Percentiles rank a stretch among this genome's conserved stretches.
Evolutionary conservation across 2,329 filamentous ascomycete species (phyloP).

Genomic region (Pyrenochaeta sp.): DNA sequence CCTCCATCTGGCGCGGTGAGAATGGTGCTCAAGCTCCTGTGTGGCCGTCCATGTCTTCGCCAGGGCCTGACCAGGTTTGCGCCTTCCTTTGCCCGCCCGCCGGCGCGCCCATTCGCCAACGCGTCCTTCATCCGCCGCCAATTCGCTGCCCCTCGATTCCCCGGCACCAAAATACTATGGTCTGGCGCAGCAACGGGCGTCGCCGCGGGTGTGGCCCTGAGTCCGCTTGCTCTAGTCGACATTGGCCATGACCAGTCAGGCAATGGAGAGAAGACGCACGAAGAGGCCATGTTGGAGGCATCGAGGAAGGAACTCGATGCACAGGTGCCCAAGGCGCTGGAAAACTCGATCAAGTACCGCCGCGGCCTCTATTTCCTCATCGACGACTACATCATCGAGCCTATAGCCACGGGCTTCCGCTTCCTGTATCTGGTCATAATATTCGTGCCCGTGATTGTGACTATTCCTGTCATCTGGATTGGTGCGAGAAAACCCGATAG

Average conservation of each 20-base stretch:
- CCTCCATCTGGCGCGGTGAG: constrained; percentile 54
- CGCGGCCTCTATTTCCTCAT: constrained; percentile 70
- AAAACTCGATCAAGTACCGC: constrained; percentile 64
- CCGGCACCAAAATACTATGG: constrained; percentile 40
- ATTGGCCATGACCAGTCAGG: constrained; percentile 60
- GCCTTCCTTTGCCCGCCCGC: constrained; percentile 18
- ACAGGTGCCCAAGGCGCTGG: constrained; percentile 67
- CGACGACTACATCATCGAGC: constrained; percentile 79
- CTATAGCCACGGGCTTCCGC: constrained; percentile 83
- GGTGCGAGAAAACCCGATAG: constrained; percentile 68
- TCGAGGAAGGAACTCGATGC: constrained; percentile 81
- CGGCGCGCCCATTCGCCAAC: constrained; percentile 37
- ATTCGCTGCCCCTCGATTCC: constrained; percentile 46
- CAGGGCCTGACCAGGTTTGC: constrained; percentile 43
- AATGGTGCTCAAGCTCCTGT: constrained; percentile 54
- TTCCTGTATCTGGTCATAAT: constrained; percentile 87
- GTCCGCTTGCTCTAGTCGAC: constrained; percentile 66
- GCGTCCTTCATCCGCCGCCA: constrained; percentile 38
- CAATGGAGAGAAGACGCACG: constrained; percentile 69
- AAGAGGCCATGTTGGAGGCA: constrained; percentile 84
- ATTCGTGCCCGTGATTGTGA: constrained; percentile 86
- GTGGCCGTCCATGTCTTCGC: constrained; percentile 59
- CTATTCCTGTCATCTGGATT: constrained; percentile 82
- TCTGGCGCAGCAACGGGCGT: constrained; percentile 36
- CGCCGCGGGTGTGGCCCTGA: constrained; percentile 50